Base-by-base conservation (phyloP, 169 alveolate genomes). In the Eimeria zaria region DNA sequence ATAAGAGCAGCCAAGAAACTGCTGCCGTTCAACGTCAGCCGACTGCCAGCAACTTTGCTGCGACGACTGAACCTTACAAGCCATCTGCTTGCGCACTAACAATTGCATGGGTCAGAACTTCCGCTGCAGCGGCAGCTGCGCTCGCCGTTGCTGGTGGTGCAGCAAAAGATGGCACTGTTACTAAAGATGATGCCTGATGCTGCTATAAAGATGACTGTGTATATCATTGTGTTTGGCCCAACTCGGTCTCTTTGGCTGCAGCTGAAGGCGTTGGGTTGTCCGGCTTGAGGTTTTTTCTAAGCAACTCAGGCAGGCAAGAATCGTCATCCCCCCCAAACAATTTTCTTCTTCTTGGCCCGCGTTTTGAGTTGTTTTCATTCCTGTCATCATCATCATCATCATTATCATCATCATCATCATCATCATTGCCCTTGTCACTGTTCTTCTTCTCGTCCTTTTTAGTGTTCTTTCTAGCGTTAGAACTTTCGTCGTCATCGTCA, bases 241-340 rank as follows among this genome's bases (percentile, higher is more conserved):
- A 41, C 18, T 62, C 93, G 9, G 93, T 62, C 48, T 36, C 62
- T 44, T 46, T 58, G 46, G 93, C 93, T n/a, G 81, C 93, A 22
- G 93, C 83, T 27, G 93, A 87, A n/a, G 93, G 81, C 27, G 93
- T 22, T 60, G 93, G 93, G 22, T 81, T 60, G 44, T 87, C 33
- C 22, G 93, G 93, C 12, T 87, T 48, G 58, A 87, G 81, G n/a
- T 87, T 87, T 27, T 87, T 87, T 51, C 93, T 60, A 16, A 87
- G 80, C n/a, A 87, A 53, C 62, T 87, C 93, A 11, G 93, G 93
- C 81, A 87, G 41, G 51, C 93, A 87, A 39, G 93, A 87, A 46
- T 87, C 93, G 33, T 87, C 93, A 62, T 87, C 93, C 16, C 93
- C 93, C 41, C 93, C 93, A 62, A 87, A 87, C 83, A 87, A 30